Evolutionary conservation across 192 early-diverging fungal species (phyloP).

Genomic region (Pilaira anomala): DNA sequence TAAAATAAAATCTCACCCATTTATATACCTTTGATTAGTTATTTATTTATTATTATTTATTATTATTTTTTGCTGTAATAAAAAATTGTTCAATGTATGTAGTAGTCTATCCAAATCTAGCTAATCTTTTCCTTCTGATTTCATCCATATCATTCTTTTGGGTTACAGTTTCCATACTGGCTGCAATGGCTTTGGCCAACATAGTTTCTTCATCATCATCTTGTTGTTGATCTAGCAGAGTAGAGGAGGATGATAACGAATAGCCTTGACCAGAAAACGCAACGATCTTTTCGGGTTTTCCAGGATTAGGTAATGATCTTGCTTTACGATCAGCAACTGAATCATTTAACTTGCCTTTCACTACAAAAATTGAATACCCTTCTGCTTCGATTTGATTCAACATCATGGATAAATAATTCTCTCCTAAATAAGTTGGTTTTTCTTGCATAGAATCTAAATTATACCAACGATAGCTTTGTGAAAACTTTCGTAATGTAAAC

Average conservation of each 20-base stretch:
- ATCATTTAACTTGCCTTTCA: conserved; percentile 13
- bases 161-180: conserved; percentile 15
- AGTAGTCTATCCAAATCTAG: conserved; percentile 23
- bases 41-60: conserved; percentile 7
- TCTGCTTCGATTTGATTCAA: conserved; percentile 48
- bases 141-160: conserved; percentile 19
- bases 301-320: conserved; percentile 10
- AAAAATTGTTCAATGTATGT: not conserved
- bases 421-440: conserved; percentile 57
- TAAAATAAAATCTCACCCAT: no score
- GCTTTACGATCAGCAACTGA: conserved; percentile 20
- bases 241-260: not conserved
- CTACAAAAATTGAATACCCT: conserved; percentile 34
- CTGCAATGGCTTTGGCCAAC: conserved; percentile 21
- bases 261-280: conserved; percentile 21
- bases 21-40: no score
- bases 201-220: conserved; percentile 8
- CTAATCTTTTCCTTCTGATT: conserved; percentile 28
- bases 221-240: not conserved
- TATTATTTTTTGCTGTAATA: not conserved
- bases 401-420: conserved; percentile 63
- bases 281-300: not conserved
- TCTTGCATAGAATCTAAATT: conserved; percentile 63
- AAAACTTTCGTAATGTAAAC: conserved; percentile 70
- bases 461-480: conserved; percentile 65